phyloP scores from a whole-genome alignment of 2,329 filamentous ascomycete species.

The Plectosphaerella sp. region DNA sequence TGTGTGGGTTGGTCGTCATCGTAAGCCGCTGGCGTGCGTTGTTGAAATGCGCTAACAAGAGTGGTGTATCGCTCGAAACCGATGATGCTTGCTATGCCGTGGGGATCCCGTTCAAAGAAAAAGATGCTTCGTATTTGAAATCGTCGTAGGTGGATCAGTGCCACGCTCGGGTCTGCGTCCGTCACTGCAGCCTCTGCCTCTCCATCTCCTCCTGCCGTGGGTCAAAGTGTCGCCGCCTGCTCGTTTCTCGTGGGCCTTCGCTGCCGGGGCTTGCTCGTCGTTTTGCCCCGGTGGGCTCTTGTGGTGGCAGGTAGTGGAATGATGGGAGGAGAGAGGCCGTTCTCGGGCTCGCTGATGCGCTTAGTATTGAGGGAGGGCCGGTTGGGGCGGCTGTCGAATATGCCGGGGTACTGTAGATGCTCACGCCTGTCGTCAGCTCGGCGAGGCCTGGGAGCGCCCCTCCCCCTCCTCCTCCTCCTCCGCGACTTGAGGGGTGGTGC shows the following conservation, averaged over 20 bases:
- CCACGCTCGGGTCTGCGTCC: neutral
- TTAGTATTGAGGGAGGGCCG: slow-evolving; percentile 27
- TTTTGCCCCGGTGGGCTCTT: slow-evolving; percentile 42
- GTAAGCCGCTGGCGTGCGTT: neutral
- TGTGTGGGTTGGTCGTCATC: neutral
- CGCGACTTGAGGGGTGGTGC: slow-evolving; percentile 29
- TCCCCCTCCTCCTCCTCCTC: slow-evolving; percentile 13
- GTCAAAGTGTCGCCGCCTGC: slow-evolving; percentile 30
- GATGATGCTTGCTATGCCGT: neutral
- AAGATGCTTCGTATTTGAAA: neutral
- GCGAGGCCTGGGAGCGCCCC: slow-evolving; percentile 55
- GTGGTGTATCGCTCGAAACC: too few species aligned
- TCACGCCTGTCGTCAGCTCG: slow-evolving; percentile 60
- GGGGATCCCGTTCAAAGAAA: neutral
- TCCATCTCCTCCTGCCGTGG: slow-evolving; percentile 12
- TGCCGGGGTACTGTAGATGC: slow-evolving; percentile 55
- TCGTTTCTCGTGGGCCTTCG: slow-evolving; percentile 41
- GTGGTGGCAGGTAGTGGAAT: slow-evolving; percentile 27
- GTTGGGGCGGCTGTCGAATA: slow-evolving; percentile 38
- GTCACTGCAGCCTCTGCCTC: neutral
- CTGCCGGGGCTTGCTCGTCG: slow-evolving; percentile 41
- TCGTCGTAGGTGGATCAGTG: neutral
- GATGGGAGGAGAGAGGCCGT: slow-evolving; percentile 28
- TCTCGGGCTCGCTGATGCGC: slow-evolving; percentile 34
- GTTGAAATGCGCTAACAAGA: too few species aligned